Percentiles rank a stretch among this genome's conserved stretches.
phyloP scores from a whole-genome alignment of 2,329 filamentous ascomycete species.

The Claviceps purpurea region DNA sequence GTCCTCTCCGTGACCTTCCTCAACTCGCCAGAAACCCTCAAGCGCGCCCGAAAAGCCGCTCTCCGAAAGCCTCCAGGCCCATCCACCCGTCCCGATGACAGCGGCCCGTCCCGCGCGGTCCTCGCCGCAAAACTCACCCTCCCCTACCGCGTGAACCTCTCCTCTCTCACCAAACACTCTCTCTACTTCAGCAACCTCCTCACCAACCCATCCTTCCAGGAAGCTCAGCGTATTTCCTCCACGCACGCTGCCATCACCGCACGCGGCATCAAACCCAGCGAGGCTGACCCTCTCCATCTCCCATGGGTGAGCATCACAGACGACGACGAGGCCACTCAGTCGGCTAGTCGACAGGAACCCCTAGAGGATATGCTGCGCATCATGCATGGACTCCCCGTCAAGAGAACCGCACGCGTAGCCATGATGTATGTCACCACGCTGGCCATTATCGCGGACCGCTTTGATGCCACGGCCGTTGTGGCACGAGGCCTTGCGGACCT shows the following conservation, averaged over 20 bases:
- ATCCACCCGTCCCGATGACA: constrained; percentile 2
- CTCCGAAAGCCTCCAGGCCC: constrained; percentile 16
- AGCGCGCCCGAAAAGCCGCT: constrained; percentile 25
- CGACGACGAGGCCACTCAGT: constrained; percentile 53
- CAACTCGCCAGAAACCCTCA: constrained; percentile 38
- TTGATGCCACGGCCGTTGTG: constrained; percentile 48
- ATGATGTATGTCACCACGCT: constrained; percentile 53
- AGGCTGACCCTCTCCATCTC: constrained; percentile 37
- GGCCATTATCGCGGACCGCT: constrained; percentile 59
- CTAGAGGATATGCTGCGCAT: constrained; percentile 55
- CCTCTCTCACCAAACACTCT: constrained; percentile 44
- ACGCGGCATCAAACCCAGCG: constrained; percentile 31
- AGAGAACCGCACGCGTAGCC: constrained; percentile 25
- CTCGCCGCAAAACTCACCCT: constrained; percentile 25
- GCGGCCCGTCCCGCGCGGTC: constrained; percentile 7
- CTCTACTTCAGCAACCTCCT: constrained; percentile 59
- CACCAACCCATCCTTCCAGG: constrained; percentile 47
- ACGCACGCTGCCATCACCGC: constrained; percentile 36
- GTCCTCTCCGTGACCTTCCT: constrained; percentile 54
- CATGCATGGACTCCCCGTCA: constrained; percentile 42
- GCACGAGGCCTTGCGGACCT: constrained; percentile 35
- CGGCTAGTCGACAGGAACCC: constrained; percentile 44
- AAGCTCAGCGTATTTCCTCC: constrained; percentile 41
- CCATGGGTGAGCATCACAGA: constrained; percentile 52
- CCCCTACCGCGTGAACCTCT: constrained; percentile 47